Conservation (phyloP, 768 basidiomycete genomes). For the Tephrocybe sp. region DNA sequence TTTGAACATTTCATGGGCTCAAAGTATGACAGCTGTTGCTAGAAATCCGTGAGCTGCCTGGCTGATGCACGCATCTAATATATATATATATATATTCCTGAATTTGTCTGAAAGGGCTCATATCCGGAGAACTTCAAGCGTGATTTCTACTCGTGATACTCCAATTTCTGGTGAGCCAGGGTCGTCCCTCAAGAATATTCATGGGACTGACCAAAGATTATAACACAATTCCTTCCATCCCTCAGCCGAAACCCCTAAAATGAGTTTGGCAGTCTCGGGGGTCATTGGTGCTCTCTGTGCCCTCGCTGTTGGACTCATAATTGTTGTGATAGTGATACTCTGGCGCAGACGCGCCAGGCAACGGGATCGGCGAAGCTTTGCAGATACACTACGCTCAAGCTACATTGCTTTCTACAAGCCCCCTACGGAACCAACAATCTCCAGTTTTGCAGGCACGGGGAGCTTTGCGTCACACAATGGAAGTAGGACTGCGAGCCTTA, state of each 20-base stretch:
- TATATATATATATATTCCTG: too few relatives aligned
- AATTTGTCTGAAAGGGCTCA: too few relatives aligned
- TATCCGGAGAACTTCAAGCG: too few relatives aligned
- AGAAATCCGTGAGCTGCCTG: too few relatives aligned
- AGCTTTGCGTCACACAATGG: neutral
- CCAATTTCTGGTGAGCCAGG: too few relatives aligned
- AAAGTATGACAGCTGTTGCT: too few relatives aligned
- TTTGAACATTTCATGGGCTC: too few relatives aligned
- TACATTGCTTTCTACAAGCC: conserved; percentile 8
- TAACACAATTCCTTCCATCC: neutral
- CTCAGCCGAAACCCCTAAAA: neutral
- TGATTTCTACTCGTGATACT: too few relatives aligned
- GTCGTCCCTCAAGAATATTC: too few relatives aligned
- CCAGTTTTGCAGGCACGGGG: conserved; percentile 10
- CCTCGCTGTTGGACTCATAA: conserved; percentile 2
- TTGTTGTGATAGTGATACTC: conserved; percentile 1
- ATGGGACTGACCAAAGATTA: too few relatives aligned
- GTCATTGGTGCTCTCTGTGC: conserved; percentile 15
- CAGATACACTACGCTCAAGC: conserved; percentile 3
- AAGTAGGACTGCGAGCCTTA: neutral
- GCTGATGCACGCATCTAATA: too few relatives aligned
- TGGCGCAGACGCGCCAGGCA: conserved; percentile 5
- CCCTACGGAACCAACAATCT: neutral
- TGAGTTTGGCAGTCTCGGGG: conserved; percentile 9
- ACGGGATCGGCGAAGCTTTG: neutral